Evolutionary conservation across 2,329 filamentous ascomycete species (phyloP).

Genomic region (Cordyceps tenuipes): DNA sequence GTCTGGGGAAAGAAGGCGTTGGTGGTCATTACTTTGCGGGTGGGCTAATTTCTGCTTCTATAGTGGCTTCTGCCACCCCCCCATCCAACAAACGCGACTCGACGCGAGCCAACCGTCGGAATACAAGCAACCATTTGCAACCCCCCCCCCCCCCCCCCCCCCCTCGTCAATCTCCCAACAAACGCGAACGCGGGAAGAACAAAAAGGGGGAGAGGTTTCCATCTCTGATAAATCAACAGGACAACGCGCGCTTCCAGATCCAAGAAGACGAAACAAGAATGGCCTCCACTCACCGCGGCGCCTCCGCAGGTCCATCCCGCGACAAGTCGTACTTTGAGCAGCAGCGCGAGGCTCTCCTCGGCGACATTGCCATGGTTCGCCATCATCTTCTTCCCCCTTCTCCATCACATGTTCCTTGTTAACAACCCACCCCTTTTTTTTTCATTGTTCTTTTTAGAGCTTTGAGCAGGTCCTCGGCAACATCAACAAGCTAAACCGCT

Average conservation of each 20-base stretch:
- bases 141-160: too few relatives aligned
- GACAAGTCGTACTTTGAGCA: constrained; percentile 63
- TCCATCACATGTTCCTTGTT: background rate
- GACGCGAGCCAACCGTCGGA: too few relatives aligned
- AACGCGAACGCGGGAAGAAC: too few relatives aligned
- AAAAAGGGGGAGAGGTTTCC: too few relatives aligned
- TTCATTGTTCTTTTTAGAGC: constrained; percentile 33
- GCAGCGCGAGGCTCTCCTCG: constrained; percentile 62
- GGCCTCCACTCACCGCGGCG: constrained; percentile 24
- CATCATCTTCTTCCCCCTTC: background rate
- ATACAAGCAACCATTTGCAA: too few relatives aligned
- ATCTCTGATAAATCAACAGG: background rate
- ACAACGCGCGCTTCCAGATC: background rate
- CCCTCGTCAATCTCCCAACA: too few relatives aligned
- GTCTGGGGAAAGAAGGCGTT: too few relatives aligned
- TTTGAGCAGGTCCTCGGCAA: constrained; percentile 91
- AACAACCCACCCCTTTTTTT: too few relatives aligned
- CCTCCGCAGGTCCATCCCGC: constrained; percentile 21
- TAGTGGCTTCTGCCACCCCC: too few relatives aligned
- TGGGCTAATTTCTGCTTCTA: too few relatives aligned
- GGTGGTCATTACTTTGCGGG: too few relatives aligned
- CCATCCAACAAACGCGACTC: too few relatives aligned
- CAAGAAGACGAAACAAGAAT: constrained; percentile 16
- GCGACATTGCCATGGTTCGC: constrained; percentile 62
- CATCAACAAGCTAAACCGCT: constrained; percentile 91